Percentiles rank a stretch among this genome's conserved stretches.
Evolutionary conservation across 83 land plant species (phyloP).

Genomic region (Diphasiastrum complanatum): DNA sequence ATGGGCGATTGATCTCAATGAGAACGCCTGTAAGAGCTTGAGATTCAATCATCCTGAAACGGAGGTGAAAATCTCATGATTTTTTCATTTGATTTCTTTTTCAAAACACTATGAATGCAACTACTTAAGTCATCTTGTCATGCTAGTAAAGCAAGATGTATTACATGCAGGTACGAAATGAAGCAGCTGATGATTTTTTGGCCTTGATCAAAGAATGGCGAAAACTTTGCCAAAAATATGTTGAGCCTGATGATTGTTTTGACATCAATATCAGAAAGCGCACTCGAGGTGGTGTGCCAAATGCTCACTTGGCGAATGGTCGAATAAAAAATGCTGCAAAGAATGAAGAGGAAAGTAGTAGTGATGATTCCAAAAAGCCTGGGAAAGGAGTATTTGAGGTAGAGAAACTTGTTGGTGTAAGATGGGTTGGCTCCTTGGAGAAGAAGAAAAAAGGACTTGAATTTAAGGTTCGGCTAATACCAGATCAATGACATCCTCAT

Average conservation of each 20-base stretch:
- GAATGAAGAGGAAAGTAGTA: neutral
- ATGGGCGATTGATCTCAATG: slow-evolving; percentile 12
- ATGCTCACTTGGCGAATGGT: neutral
- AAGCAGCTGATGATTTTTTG: slow-evolving; percentile 6
- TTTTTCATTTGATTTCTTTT: neutral
- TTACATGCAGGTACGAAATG: slow-evolving; percentile 7
- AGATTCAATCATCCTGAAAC: slow-evolving; percentile 11
- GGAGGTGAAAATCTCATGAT: neutral
- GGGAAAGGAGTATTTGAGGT: slow-evolving; percentile 5
- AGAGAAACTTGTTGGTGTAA: slow-evolving; percentile 1
- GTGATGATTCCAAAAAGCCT: neutral
- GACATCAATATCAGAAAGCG: slow-evolving; percentile 8
- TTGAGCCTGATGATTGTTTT: neutral
- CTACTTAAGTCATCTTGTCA: neutral
- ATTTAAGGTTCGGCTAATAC: too few species aligned
- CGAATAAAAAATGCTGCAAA: neutral
- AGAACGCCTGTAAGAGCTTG: slow-evolving; percentile 2
- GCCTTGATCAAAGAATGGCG: slow-evolving; percentile 7
- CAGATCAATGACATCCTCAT: too few species aligned
- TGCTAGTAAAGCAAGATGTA: neutral
- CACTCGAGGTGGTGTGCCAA: neutral
- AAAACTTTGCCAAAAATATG: slow-evolving; percentile 27
- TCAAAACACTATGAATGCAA: too few species aligned
- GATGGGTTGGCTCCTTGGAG: neutral
- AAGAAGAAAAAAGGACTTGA: neutral